A percentile compares a stretch with the other conserved stretches of the same genome.
These are phyloP conservation scores for Megacollybia marginata DNA, from an alignment of 768 basidiomycete species.

Conservation along the genomic window DNA sequence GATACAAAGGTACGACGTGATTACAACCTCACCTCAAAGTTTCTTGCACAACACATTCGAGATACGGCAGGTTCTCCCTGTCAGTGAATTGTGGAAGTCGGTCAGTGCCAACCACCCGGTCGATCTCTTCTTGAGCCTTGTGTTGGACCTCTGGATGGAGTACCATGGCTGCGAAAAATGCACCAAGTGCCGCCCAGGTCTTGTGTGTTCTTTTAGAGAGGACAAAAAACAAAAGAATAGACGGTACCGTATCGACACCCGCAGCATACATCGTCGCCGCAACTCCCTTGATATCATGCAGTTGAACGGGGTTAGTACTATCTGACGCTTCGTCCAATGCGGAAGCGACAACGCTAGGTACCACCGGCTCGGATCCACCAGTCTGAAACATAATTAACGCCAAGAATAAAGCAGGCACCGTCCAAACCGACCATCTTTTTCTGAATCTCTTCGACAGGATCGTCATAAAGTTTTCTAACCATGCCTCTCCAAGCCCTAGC, in stretches of 20 bases:
- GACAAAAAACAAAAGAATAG: background rate
- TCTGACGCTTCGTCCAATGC: slow-evolving; percentile 3
- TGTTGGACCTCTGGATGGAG: slow-evolving; percentile 15
- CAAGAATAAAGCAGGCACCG: background rate
- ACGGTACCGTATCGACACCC: slow-evolving; percentile 9
- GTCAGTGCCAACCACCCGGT: slow-evolving; percentile 12
- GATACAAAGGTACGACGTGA: background rate
- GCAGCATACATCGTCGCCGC: slow-evolving; percentile 11
- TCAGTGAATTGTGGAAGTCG: slow-evolving; percentile 12
- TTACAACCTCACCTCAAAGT: background rate
- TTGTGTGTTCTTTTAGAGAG: background rate
- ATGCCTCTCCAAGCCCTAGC: no score
- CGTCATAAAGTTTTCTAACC: no score
- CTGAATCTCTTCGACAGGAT: no score
- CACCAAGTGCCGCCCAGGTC: background rate
- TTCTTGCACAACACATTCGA: slow-evolving; percentile 12
- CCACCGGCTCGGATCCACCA: background rate
- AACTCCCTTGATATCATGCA: slow-evolving; percentile 9
- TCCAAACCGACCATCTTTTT: background rate
- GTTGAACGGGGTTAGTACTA: background rate
- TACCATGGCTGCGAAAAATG: slow-evolving; percentile 19
- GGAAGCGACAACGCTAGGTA: slow-evolving; percentile 1
- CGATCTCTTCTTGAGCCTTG: slow-evolving; percentile 3
- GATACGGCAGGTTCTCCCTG: slow-evolving; percentile 9
- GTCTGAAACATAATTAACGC: slow-evolving; percentile 1